These are phyloP conservation scores for Coccomyxa sp. DNA, from an alignment of 139 green algal genomes.

Conservation along the genomic window DNA sequence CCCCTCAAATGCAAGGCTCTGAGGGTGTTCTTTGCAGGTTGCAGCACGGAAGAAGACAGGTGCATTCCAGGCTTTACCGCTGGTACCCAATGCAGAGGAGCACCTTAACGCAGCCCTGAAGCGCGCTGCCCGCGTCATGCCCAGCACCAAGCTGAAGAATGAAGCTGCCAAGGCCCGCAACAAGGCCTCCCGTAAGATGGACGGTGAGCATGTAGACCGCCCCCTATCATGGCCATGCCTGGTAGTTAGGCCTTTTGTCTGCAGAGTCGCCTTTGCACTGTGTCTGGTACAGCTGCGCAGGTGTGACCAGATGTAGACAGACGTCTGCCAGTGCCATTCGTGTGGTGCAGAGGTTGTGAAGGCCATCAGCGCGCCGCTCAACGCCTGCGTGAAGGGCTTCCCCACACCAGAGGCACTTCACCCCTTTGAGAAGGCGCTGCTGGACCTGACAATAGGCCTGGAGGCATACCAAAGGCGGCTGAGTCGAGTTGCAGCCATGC, in stretches of 20 bases:
- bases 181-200: conserved; percentile 5
- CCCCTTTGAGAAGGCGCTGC: conserved; percentile 85
- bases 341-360: conserved; percentile 51
- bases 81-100: conserved; percentile 59
- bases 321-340: no score
- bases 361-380: conserved; percentile 40
- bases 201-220: not conserved
- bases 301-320: conserved; percentile 64
- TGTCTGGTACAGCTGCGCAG: not conserved
- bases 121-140: conserved; percentile 30
- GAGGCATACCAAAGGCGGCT: conserved; percentile 57
- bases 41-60: no score
- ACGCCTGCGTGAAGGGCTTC: conserved; percentile 67
- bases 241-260: not conserved
- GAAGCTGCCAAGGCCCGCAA: conserved; percentile 68
- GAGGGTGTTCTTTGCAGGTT: no score
- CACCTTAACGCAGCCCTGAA: conserved; percentile 59
- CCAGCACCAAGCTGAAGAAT: conserved; percentile 61
- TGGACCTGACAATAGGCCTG: conserved; percentile 84
- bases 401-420: conserved; percentile 60
- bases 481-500: conserved; percentile 40
- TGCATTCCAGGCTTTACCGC: conserved; percentile 19
- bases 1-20: no score
- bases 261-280: not conserved
- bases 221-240: not conserved